phyloP scores from a whole-genome alignment of 169 alveolate genomes.

The Cryptosporidium sp. region DNA sequence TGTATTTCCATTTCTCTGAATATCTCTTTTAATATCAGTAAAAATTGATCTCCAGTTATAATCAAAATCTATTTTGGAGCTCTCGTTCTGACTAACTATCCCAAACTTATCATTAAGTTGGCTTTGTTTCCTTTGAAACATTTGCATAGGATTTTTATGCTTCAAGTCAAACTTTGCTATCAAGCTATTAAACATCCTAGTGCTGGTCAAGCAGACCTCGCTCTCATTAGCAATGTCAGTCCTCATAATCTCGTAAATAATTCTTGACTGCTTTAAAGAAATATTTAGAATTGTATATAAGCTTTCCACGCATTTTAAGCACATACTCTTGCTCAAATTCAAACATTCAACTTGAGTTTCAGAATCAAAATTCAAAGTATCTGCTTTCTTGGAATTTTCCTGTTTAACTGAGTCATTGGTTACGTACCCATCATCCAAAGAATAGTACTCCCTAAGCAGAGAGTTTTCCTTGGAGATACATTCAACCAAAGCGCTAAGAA shows the following conservation, averaged over 20 bases:
- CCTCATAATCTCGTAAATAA: constrained; percentile 38
- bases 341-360: not conserved
- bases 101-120: not conserved
- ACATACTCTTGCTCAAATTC: constrained; percentile 13
- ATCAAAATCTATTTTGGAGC: constrained; percentile 9
- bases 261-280: constrained; percentile 40
- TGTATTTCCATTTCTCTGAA: constrained; percentile 19
- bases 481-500: constrained; percentile 18
- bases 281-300: constrained; percentile 26
- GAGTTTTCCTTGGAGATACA: constrained; percentile 38
- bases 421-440: not conserved
- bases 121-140: not conserved
- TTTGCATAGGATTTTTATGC: constrained; percentile 10
- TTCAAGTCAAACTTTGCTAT: constrained; percentile 47
- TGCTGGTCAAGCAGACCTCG: constrained; percentile 60
- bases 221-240: constrained; percentile 26
- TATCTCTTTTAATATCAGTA: constrained; percentile 50
- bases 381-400: not conserved
- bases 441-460: constrained; percentile 18
- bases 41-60: constrained; percentile 58
- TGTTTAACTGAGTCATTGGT: not conserved
- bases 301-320: constrained; percentile 30
- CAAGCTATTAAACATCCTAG: constrained; percentile 47
- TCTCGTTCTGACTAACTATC: not conserved
- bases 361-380: not conserved